These are phyloP conservation scores for Sporisorium iseilematis-ciliati DNA, from an alignment of 1,284 basidiomycete species.

Conservation along the genomic window DNA sequence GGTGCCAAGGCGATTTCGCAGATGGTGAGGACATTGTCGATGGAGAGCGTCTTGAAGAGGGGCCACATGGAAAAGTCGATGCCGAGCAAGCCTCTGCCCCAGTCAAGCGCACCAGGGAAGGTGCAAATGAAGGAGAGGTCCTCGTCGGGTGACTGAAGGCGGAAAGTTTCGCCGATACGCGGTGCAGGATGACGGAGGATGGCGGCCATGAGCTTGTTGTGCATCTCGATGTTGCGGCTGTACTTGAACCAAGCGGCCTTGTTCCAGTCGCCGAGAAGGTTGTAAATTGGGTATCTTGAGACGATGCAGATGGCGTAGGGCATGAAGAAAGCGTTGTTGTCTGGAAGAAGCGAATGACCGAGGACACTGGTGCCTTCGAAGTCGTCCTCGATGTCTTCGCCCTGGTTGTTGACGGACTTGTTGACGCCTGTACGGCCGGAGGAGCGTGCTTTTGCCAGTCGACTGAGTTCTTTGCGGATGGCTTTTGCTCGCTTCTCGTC, in stretches of 20 bases:
- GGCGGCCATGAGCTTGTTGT: conserved; percentile 69
- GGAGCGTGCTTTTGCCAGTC: conserved; percentile 43
- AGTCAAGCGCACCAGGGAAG: conserved; percentile 71
- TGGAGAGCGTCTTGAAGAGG: conserved; percentile 90
- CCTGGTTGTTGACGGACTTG: conserved; percentile 35
- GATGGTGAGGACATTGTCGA: conserved; percentile 92
- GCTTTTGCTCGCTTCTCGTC: conserved; percentile 59
- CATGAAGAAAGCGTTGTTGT: conserved; percentile 65
- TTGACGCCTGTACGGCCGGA: conserved; percentile 23
- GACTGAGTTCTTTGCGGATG: conserved; percentile 59
- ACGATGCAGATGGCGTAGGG: conserved; percentile 68
- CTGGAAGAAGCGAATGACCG: conserved; percentile 51
- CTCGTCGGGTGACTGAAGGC: conserved; percentile 55
- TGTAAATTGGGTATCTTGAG: conserved; percentile 67
- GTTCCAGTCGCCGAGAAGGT: conserved; percentile 68
- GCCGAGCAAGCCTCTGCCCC: conserved; percentile 70
- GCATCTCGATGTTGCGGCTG: conserved; percentile 69
- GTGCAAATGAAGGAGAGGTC: conserved; percentile 68
- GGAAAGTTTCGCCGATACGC: conserved; percentile 62
- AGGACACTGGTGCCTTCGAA: conserved; percentile 34
- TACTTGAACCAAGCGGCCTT: conserved; percentile 70
- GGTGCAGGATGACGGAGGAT: conserved; percentile 68
- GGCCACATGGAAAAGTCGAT: conserved; percentile 92
- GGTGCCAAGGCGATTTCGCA: conserved; percentile 95
- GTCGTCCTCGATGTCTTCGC: conserved; percentile 39